These are phyloP conservation scores for Laetiporus sulphureus DNA, from an alignment of 1,284 basidiomycete genomes.

Conservation along the genomic window DNA sequence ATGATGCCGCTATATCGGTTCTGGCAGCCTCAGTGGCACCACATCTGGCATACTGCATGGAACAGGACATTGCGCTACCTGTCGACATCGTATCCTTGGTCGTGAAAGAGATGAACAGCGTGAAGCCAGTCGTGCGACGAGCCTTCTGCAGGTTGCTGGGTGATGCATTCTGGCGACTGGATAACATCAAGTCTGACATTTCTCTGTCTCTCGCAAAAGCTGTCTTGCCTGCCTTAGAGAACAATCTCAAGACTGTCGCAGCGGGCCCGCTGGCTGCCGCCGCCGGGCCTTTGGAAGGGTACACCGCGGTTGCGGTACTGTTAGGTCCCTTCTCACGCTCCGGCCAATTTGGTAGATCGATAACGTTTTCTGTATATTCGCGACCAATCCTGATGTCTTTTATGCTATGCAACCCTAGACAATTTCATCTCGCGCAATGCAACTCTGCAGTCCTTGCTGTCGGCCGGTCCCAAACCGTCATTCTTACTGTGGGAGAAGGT, in stretches of 20 bases:
- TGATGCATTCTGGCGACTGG: constrained; percentile 29
- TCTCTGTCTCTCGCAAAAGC: constrained; percentile 43
- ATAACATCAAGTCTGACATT: constrained; percentile 30
- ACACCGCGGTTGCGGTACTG: constrained; percentile 66
- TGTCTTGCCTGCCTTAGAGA: constrained; percentile 59
- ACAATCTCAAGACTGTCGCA: constrained; percentile 58
- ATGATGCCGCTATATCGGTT: constrained; percentile 54
- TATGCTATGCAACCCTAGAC: constrained; percentile 24
- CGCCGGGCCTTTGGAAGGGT: constrained; percentile 76
- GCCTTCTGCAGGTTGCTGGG: constrained; percentile 31
- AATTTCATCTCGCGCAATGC: constrained; percentile 33
- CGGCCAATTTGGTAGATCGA: constrained; percentile 44
- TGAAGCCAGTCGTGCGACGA: constrained; percentile 32
- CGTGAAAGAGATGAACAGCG: constrained; percentile 61
- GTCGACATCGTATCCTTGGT: constrained; percentile 41
- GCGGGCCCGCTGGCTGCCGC: constrained; percentile 50
- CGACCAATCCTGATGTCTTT: constrained; percentile 9
- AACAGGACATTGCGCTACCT: constrained; percentile 34
- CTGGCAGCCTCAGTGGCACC: constrained; percentile 48
- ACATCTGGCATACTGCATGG: constrained; percentile 56
- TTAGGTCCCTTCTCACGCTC: constrained; percentile 52
- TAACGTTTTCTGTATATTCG: constrained; percentile 6
- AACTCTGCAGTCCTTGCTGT: constrained; percentile 36
- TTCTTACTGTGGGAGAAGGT: constrained; percentile 87
- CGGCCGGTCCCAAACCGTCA: constrained; percentile 61